Evolutionary conservation across 2,329 filamentous ascomycete species (phyloP), one percentile per base, ranked within the genome.

Genomic region (Talaromyces islandicus): DNA sequence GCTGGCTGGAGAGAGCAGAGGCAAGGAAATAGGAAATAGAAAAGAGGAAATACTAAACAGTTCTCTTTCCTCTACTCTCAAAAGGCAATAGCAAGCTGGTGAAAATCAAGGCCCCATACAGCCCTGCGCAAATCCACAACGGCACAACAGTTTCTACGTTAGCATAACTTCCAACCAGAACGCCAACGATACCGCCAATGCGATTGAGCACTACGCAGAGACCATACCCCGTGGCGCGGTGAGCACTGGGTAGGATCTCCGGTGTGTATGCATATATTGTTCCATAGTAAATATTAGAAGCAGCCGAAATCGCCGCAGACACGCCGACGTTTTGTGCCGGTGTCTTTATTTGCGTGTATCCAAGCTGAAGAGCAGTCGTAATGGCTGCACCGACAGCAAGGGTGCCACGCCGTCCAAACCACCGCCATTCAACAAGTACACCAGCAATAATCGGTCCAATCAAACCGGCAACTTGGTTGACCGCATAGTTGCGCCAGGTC

Each of bases 201-300:
- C 56, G 56, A 46, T 58, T 53, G 48, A 58, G 11, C 1, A 58
- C 56, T 7, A 58, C 56, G 48, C 56, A 58, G 32, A 58, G 27
- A 24, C 56, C 56, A 58, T 58, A 58, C 6, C 56, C 56, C 9
- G 56, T 58, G 4, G 56, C 56, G 17, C 56, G 56, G 24, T 58
- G 56, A 19, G 56, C 56, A 41, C 46, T 58, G 17, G 56, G 56
- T 7, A 58, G 48, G 27, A 58, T 58, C 32, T 58, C 56, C 9
- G 56, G 56, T 3, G 56, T 58, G 12, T 58, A 58, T 17, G 56
- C 56, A 29, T 58, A 58, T 53, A 58, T 58, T 7, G 56, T 58
- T 2, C 56, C 56, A 25, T 58, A 58, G 14, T 58, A 58, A 17
- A 58, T 53, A 12, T 58, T 58, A 11, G 56, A 58, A 17, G 56